A percentile compares a stretch with the other conserved stretches of the same genome.
These are phyloP conservation scores for Bruguiera hainesii DNA, from an alignment of 441 rosid species.

Conservation along the genomic window DNA sequence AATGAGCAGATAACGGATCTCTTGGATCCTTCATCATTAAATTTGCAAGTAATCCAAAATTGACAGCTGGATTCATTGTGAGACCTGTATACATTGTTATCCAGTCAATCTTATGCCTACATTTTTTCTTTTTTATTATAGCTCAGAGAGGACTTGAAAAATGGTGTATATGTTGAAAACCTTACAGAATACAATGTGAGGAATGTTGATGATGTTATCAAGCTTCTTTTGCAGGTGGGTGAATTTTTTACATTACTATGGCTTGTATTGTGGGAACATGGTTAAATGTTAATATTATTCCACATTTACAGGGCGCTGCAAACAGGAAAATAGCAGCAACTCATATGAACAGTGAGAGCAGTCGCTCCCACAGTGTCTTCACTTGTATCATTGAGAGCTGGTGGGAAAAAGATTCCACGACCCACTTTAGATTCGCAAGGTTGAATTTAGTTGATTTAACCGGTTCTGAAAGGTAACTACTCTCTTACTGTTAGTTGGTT, in stretches of 20 bases:
- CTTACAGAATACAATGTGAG: conserved; percentile 66
- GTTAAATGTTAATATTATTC: conserved; percentile 9
- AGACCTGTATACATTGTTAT: conserved; percentile 3
- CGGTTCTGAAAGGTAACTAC: conserved; percentile 89
- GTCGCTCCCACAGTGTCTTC: conserved; percentile 96
- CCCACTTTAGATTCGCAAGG: conserved; percentile 82
- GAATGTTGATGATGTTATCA: conserved; percentile 65
- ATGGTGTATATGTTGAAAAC: conserved; percentile 89
- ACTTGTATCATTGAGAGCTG: conserved; percentile 87
- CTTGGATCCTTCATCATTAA: conserved; percentile 85
- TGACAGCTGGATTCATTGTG: conserved; percentile 17
- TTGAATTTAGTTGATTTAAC: conserved; percentile 95
- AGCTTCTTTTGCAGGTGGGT: conserved; percentile 70
- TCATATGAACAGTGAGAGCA: conserved; percentile 92
- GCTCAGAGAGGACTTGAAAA: conserved; percentile 93
- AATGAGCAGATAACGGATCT: conserved; percentile 94
- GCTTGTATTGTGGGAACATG: conserved; percentile 15
- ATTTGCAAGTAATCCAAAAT: conserved; percentile 62
- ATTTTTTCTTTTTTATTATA: conserved; percentile 31
- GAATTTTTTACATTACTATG: conserved; percentile 7
- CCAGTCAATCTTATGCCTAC: not conserved
- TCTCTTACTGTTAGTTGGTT: conserved; percentile 5
- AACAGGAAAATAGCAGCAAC: conserved; percentile 93
- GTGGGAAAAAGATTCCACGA: conserved; percentile 90
- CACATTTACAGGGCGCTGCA: conserved; percentile 63